Percentiles rank a stretch among this genome's conserved stretches.
Conservation (phyloP, 768 basidiomycete genomes). For the Leccinum arenicola region DNA sequence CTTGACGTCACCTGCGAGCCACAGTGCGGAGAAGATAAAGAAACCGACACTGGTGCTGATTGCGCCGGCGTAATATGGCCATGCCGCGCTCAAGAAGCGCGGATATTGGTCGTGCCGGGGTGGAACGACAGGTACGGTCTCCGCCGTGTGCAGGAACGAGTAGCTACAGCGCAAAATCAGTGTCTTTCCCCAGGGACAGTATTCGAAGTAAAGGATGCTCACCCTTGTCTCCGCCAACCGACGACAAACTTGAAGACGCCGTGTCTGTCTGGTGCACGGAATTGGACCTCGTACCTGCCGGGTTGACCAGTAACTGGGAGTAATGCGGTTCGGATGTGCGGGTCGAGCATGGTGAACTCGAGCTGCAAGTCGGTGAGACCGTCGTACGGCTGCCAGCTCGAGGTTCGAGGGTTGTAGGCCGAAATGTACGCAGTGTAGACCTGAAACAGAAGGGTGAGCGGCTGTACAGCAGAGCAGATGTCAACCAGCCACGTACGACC, state of each 20-base stretch:
- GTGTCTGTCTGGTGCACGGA: conserved; percentile 92
- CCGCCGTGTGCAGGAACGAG: conserved; percentile 70
- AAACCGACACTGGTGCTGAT: conserved; percentile 86
- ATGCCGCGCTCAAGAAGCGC: conserved; percentile 91
- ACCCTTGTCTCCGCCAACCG: conserved; percentile 89
- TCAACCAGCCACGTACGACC: conserved; percentile 46
- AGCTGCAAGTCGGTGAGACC: conserved; percentile 80
- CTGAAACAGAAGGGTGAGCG: conserved; percentile 37
- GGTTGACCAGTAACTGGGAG: conserved; percentile 51
- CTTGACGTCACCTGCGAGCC: conserved; percentile 81
- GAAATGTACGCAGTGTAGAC: conserved; percentile 75
- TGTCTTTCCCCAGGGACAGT: neutral
- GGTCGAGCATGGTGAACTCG: conserved; percentile 99
- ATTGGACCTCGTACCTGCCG: conserved; percentile 75
- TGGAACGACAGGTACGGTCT: conserved; percentile 85
- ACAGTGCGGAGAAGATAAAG: conserved; percentile 80
- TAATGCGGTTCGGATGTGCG: conserved; percentile 84
- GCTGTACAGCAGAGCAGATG: neutral
- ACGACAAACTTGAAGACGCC: conserved; percentile 98
- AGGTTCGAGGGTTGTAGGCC: conserved; percentile 52
- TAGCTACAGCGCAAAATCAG: conserved; percentile 42
- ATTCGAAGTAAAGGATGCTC: conserved; percentile 22
- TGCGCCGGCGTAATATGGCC: conserved; percentile 93
- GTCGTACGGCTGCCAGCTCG: conserved; percentile 70
- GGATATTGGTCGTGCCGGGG: conserved; percentile 94